Evolutionary conservation across 192 early-diverging fungal genomes (phyloP).

Genomic region (Coemansia sp.): DNA sequence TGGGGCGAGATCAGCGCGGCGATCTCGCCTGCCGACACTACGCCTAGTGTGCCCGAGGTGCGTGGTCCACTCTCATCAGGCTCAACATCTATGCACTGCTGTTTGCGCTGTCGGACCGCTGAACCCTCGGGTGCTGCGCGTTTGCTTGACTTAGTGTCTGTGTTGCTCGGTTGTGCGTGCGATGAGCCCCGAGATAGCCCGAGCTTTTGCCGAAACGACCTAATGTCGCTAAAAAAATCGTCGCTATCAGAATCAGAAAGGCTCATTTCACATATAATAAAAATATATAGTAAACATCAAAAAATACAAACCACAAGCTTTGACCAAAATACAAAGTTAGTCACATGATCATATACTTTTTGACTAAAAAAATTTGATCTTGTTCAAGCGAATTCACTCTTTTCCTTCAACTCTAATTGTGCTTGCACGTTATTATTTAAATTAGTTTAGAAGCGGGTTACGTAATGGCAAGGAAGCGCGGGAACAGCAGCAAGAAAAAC

Average conservation of each 20-base stretch:
- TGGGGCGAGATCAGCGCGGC: conserved; percentile 36
- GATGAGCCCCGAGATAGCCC: conserved; percentile 11
- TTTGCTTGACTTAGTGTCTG: background rate
- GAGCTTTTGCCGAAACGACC: conserved; percentile 26
- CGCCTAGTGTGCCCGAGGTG: conserved; percentile 1
- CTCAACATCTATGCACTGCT: background rate
- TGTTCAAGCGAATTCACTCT: background rate
- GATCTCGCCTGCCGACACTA: conserved; percentile 32
- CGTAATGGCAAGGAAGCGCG: conserved; percentile 38
- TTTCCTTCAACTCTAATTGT: background rate
- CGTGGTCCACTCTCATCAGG: too few species aligned
- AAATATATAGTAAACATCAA: background rate
- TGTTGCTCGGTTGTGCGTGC: background rate
- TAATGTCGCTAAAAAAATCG: conserved; percentile 42
- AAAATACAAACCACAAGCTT: background rate
- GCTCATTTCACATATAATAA: conserved; percentile 6
- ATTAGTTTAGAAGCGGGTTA: background rate
- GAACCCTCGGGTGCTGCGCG: background rate
- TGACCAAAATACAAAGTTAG: background rate
- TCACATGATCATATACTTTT: background rate
- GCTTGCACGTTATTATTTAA: background rate
- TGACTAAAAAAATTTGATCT: background rate
- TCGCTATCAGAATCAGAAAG: conserved; percentile 43
- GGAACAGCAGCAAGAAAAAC: conserved; percentile 26
- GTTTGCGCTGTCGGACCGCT: background rate